These are phyloP conservation scores for Triticum timopheevii DNA, from an alignment of 176 grass and related monocot species.

Conservation along the genomic window DNA sequence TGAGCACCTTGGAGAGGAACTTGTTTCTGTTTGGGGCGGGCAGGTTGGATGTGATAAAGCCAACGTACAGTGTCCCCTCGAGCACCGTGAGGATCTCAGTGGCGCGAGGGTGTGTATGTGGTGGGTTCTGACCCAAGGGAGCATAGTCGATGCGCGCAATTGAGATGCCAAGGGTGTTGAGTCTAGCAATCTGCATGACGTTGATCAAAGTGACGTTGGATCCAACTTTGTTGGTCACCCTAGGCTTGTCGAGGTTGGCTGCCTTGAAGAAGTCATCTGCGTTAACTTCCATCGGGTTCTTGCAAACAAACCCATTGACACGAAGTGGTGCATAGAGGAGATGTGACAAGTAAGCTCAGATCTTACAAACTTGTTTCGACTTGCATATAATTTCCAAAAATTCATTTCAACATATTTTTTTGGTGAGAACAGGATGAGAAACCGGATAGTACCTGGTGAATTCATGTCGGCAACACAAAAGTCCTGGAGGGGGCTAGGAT, in stretches of 20 bases:
- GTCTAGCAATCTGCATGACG: not conserved
- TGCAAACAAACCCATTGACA: not conserved
- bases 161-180: not conserved
- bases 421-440: too few relatives aligned
- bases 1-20: too few relatives aligned
- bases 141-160: not conserved
- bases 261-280: not conserved
- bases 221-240: not conserved
- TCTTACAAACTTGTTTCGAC: too few relatives aligned
- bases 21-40: too few relatives aligned
- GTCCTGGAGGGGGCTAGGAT: too few relatives aligned
- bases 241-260: not conserved
- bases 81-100: not conserved
- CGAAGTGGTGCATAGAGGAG: not conserved
- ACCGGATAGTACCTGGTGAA: too few relatives aligned
- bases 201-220: not conserved
- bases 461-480: too few relatives aligned
- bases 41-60: not conserved
- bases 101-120: not conserved
- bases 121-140: not conserved
- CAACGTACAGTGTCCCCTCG: too few relatives aligned
- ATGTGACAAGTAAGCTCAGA: too few relatives aligned
- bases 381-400: too few relatives aligned
- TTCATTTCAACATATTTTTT: too few relatives aligned
- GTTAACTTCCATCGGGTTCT: not conserved